These are phyloP conservation scores for Zychaea mexicana DNA, from an alignment of 371 early-diverging fungal species.

Conservation along the genomic window DNA sequence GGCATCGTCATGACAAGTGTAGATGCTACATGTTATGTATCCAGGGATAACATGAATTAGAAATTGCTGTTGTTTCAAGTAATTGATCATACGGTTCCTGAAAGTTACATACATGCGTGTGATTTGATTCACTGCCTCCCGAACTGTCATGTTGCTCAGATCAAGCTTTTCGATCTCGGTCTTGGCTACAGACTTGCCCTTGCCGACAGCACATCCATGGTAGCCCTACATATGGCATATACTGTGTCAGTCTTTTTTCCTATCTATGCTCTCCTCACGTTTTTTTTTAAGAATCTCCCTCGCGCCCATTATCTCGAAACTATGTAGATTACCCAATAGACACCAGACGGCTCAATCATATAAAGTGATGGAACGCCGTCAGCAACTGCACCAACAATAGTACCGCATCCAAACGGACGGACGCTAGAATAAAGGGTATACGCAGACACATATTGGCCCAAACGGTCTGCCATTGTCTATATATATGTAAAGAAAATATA, in stretches of 20 bases:
- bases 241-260: no score
- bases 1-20: slow-evolving; percentile 93
- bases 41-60: no score
- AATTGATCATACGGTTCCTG: neutral
- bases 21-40: slow-evolving; percentile 61
- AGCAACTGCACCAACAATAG: slow-evolving; percentile 78
- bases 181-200: slow-evolving; percentile 96
- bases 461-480: slow-evolving; percentile 89
- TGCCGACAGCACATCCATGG: slow-evolving; percentile 93
- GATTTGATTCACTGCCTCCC: slow-evolving; percentile 93
- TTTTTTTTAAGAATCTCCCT: no score
- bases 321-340: slow-evolving; percentile 93
- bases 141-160: slow-evolving; percentile 79
- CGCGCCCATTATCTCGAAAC: no score
- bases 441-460: slow-evolving; percentile 92
- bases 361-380: slow-evolving; percentile 84
- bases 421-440: slow-evolving; percentile 96
- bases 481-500: no score
- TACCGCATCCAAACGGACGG: slow-evolving; percentile 94
- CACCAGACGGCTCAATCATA: slow-evolving; percentile 97
- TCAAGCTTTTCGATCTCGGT: slow-evolving; percentile 97
- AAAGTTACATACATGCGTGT: slow-evolving; percentile 85
- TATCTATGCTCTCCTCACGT: no score
- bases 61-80: no score
- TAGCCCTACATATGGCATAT: slow-evolving; percentile 77